Conservation (phyloP, 1,139 yeast species). For the Geotrichum histeridarum region DNA sequence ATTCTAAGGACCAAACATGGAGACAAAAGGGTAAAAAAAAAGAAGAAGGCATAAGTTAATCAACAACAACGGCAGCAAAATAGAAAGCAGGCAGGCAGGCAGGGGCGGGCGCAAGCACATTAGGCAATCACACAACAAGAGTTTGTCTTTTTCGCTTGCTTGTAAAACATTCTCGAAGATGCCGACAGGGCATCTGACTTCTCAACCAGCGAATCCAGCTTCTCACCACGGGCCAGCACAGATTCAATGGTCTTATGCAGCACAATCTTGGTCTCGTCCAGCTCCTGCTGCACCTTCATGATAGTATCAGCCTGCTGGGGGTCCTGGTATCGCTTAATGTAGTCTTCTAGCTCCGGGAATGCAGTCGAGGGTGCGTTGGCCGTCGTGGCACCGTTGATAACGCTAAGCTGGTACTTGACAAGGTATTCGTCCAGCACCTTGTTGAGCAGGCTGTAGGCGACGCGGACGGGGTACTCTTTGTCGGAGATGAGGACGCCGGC, state of each 20-base stretch:
- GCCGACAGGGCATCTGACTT: slow-evolving; percentile 89
- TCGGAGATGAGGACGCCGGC: slow-evolving; percentile 94
- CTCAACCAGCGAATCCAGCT: slow-evolving; percentile 87
- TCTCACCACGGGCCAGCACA: slow-evolving; percentile 93
- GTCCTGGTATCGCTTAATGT: slow-evolving; percentile 84
- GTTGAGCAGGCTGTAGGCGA: slow-evolving; percentile 91
- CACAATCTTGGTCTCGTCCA: slow-evolving; percentile 95
- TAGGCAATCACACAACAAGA: slow-evolving; percentile 85
- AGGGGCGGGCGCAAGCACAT: slow-evolving; percentile 4
- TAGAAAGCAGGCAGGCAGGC: too few relatives aligned
- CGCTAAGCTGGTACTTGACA: slow-evolving; percentile 67
- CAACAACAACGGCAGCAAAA: background rate
- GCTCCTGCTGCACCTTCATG: slow-evolving; percentile 94
- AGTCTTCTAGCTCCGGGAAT: slow-evolving; percentile 60
- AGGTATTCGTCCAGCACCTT: slow-evolving; percentile 87
- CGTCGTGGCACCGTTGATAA: slow-evolving; percentile 59
- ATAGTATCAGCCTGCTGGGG: slow-evolving; percentile 96
- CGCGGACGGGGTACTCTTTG: slow-evolving; percentile 92
- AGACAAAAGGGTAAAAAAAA: background rate
- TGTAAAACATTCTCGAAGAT: slow-evolving; percentile 88
- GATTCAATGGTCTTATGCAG: slow-evolving; percentile 92
- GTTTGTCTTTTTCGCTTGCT: slow-evolving; percentile 95
- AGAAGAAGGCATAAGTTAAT: background rate
- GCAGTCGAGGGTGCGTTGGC: slow-evolving; percentile 36
- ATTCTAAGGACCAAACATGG: too few relatives aligned